phyloP scores from a whole-genome alignment of 805 yeast species.

The Teunomyces funiuensis region DNA sequence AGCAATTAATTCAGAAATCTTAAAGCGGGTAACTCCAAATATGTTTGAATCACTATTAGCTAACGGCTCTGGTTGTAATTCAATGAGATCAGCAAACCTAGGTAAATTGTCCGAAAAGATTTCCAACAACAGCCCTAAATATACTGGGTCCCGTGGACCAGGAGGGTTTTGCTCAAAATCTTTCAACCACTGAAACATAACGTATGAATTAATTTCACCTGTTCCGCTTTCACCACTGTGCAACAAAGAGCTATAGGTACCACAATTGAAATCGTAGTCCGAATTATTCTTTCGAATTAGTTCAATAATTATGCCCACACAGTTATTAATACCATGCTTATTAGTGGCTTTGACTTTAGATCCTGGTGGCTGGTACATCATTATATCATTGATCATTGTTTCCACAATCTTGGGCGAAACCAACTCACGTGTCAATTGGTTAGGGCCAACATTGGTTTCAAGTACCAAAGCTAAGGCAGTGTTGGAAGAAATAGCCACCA shows the following conservation, averaged over 20 bases:
- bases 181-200: constrained; percentile 45
- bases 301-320: constrained; percentile 93
- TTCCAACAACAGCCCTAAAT: constrained; percentile 79
- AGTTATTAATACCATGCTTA: constrained; percentile 87
- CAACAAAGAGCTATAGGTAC: constrained; percentile 66
- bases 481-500: constrained; percentile 91
- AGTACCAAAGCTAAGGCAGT: constrained; percentile 68
- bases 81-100: constrained; percentile 63
- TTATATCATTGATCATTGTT: constrained; percentile 72
- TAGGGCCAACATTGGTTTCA: constrained; percentile 93
- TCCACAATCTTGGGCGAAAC: constrained; percentile 73
- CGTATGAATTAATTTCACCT: constrained; percentile 40
- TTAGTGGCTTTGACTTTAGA: constrained; percentile 35
- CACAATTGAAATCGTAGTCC: constrained; percentile 89
- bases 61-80: constrained; percentile 27
- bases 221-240: constrained; percentile 28
- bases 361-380: constrained; percentile 32
- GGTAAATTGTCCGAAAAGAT: constrained; percentile 76
- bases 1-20: constrained; percentile 88
- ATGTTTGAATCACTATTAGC: constrained; percentile 36
- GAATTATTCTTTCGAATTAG: constrained; percentile 93
- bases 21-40: constrained; percentile 87
- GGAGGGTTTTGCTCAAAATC: constrained; percentile 86
- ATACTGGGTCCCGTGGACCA: constrained; percentile 86
- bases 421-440: constrained; percentile 86